These are phyloP conservation scores for Dictyostelium firmibasis DNA, from an alignment of 78 protist species.

Conservation along the genomic window DNA sequence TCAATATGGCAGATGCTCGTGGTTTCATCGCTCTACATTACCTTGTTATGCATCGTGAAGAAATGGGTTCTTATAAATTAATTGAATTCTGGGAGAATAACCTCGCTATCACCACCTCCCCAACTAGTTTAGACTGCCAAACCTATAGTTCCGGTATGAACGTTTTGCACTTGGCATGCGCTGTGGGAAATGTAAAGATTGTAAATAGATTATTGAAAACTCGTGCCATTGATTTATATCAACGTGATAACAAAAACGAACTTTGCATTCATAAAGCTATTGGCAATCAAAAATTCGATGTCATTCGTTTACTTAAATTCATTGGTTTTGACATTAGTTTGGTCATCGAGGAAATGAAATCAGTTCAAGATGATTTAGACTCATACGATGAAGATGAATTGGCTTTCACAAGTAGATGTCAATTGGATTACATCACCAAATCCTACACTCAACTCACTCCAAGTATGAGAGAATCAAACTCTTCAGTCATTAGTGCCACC, in stretches of 20 bases:
- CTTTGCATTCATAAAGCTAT: not conserved
- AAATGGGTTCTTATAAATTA: not conserved
- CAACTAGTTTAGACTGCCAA: not conserved
- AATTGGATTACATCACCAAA: not conserved
- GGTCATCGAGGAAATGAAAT: not conserved
- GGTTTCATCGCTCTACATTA: not conserved
- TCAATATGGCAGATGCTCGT: not conserved
- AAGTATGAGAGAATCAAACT: not conserved
- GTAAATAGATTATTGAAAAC: not conserved
- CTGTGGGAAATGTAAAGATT: not conserved
- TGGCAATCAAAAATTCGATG: conserved; percentile 10
- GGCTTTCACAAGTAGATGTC: not conserved
- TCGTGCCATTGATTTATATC: not conserved
- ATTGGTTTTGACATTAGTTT: conserved; percentile 5
- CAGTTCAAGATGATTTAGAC: not conserved
- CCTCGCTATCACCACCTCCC: not conserved
- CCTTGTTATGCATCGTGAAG: not conserved
- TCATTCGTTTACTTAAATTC: conserved; percentile 6
- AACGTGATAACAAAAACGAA: not conserved
- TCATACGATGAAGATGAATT: not conserved
- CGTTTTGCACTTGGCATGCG: not conserved
- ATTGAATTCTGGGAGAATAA: not conserved
- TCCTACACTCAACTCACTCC: not conserved
- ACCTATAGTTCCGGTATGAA: not conserved
- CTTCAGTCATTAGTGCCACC: not conserved